phyloP scores from a whole-genome alignment of 2,329 filamentous ascomycete genomes.

The Colletotrichum brevisporum region DNA sequence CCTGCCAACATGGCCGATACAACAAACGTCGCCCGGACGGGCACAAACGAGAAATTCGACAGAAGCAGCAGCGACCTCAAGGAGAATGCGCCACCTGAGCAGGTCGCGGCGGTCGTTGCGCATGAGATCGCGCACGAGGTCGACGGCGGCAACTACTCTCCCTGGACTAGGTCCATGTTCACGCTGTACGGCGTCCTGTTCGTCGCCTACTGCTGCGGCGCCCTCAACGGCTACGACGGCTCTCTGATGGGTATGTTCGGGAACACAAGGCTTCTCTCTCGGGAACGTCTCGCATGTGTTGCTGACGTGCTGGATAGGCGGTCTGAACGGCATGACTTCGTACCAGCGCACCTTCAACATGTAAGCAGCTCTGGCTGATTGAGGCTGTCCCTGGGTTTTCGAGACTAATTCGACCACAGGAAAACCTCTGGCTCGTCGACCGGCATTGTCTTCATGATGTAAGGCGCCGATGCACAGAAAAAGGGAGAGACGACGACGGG shows the following conservation, averaged over 20 bases:
- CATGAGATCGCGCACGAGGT: conserved; percentile 40
- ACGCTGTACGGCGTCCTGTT: conserved; percentile 40
- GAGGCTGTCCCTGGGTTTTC: neutral
- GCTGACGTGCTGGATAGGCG: conserved; percentile 1
- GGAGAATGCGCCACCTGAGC: conserved; percentile 21
- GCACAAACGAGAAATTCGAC: conserved; percentile 20
- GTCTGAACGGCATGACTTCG: conserved; percentile 46
- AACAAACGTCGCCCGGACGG: neutral
- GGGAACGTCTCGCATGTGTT: neutral
- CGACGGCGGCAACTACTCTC: conserved; percentile 37
- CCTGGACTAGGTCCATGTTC: conserved; percentile 42
- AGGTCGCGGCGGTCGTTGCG: conserved; percentile 25
- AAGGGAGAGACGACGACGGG: neutral
- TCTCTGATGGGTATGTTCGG: conserved; percentile 20
- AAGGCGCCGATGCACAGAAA: neutral
- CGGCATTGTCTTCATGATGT: conserved; percentile 56
- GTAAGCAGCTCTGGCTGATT: neutral
- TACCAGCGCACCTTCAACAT: conserved; percentile 42
- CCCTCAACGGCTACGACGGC: conserved; percentile 39
- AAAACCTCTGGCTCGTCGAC: conserved; percentile 39
- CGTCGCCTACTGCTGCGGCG: conserved; percentile 40
- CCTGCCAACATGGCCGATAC: conserved; percentile 29
- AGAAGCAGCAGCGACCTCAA: conserved; percentile 8
- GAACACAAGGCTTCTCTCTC: neutral
- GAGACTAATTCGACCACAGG: conserved; percentile 16